Evolutionary conservation across 2,329 filamentous ascomycete genomes (phyloP), one percentile per base, ranked within the genome.

Genomic region (Aspergillus sergii): DNA sequence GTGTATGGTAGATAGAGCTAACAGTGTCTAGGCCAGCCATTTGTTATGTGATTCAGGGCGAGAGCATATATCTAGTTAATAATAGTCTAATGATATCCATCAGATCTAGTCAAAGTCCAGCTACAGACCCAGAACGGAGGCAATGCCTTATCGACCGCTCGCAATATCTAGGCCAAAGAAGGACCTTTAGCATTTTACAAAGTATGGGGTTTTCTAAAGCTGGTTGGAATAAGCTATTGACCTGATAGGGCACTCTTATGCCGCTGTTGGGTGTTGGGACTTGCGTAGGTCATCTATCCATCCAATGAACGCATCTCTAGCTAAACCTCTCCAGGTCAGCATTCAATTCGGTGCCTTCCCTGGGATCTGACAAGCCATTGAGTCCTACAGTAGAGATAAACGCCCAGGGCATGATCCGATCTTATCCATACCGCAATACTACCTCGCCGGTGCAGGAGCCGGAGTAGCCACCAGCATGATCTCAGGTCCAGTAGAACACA

Each of bases 291-390:
- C 55, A 26, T 12, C 50, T 23, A 11, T 30, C 14, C 6, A 54
- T 3, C 34, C 57, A 16, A 9, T 4, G 1, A 28, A 45, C 56
- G 6, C 14, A 51, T 4, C 5, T 14, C 5, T 21, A 26, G n/a
- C 41, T 46, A 48, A 41, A n/a, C 8, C 19, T 1, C 12, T 1
- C 9, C 60, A 81, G 79, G 82, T 87, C 50, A 96, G 93, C 12
- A 89, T 97, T 72, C 94, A 97, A 82, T 97, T 97, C 79, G 93
- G 93, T 68, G 93, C 90, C 71, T 97, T 97, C 85, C 92, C 96
- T 83, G 88, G 89, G 73, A 92, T 93, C 11, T 90, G 91, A 64
- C 91, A 93, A 63, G 89, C 85, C 74, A 89, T 97, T 76, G 93
- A 97, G 81, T 81, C 85, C 41, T 84, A 84, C 68, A 95, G 95